phyloP scores from a whole-genome alignment of 2,329 filamentous ascomycete species.

The Triangularia setosa region DNA sequence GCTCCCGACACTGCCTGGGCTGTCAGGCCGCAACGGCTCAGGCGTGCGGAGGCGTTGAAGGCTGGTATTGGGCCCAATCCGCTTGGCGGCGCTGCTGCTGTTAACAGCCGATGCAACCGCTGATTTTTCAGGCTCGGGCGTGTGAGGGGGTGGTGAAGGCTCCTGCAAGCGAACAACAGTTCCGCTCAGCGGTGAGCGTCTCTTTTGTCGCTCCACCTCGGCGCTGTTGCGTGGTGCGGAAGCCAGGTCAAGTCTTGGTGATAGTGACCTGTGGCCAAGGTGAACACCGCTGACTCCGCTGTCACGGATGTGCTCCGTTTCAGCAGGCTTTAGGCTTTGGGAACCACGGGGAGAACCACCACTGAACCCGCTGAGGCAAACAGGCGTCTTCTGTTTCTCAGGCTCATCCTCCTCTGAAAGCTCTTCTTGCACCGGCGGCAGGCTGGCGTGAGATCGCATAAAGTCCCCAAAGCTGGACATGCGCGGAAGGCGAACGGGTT shows the following conservation, averaged over 20 bases:
- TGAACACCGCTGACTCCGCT: slow-evolving; percentile 59
- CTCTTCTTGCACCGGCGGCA: slow-evolving; percentile 49
- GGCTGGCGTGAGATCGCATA: slow-evolving; percentile 40
- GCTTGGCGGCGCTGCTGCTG: slow-evolving; percentile 29
- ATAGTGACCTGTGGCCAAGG: no score
- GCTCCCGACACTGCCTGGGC: slow-evolving; percentile 44
- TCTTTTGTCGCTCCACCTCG: slow-evolving; percentile 11
- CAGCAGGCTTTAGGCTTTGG: slow-evolving; percentile 31
- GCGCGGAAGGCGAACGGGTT: slow-evolving; percentile 22
- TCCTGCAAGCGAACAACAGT: slow-evolving; percentile 37
- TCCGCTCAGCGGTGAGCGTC: slow-evolving; percentile 18
- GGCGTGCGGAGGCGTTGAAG: slow-evolving; percentile 50
- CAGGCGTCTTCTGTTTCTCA: slow-evolving; percentile 21
- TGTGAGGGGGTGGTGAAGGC: slow-evolving; percentile 34
- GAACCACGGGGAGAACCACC: slow-evolving; percentile 42
- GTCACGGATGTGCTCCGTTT: slow-evolving; percentile 43
- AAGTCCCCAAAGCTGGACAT: slow-evolving; percentile 36
- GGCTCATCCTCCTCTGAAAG: slow-evolving; percentile 43
- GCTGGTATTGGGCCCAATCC: slow-evolving; percentile 52
- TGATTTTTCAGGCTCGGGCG: slow-evolving; percentile 45
- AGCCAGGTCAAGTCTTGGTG: no score
- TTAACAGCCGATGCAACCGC: slow-evolving; percentile 11
- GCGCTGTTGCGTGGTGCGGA: slow-evolving; percentile 5
- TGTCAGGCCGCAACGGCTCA: slow-evolving; percentile 60
- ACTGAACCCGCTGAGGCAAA: slow-evolving; percentile 40